Percentiles rank a stretch among this genome's conserved stretches.
These are phyloP conservation scores for Endoconidiophora polonica DNA, from an alignment of 2,329 filamentous ascomycete species.

Conservation along the genomic window DNA sequence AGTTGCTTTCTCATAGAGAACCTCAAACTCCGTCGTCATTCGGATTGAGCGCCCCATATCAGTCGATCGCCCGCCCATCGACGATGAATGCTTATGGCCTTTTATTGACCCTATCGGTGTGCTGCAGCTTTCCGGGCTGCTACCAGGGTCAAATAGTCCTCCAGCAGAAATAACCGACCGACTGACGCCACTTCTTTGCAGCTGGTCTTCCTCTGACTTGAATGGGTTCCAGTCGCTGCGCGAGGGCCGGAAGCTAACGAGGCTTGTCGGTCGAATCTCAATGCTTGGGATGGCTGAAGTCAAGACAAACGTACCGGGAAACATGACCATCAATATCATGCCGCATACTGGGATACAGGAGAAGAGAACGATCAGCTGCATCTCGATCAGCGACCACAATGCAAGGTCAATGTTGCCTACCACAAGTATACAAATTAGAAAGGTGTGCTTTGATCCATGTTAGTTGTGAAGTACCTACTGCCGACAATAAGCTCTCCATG, in stretches of 20 bases:
- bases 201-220: background rate
- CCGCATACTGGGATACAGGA: background rate
- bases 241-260: background rate
- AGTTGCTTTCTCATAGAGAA: background rate
- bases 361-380: background rate
- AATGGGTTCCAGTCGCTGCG: background rate
- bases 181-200: background rate
- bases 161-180: background rate
- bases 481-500: too few relatives aligned
- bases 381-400: conserved; percentile 5
- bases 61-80: background rate
- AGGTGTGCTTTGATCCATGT: too few relatives aligned
- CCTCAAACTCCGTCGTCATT: conserved; percentile 2
- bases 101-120: background rate
- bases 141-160: background rate
- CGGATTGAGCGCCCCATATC: background rate
- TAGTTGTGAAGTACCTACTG: too few relatives aligned
- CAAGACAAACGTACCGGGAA: conserved; percentile 3
- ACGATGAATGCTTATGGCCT: conserved; percentile 2
- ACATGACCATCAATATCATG: background rate
- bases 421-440: too few relatives aligned
- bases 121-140: background rate
- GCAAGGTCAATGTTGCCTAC: too few relatives aligned
- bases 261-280: background rate
- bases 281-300: background rate